A percentile compares a stretch with the other conserved stretches of the same genome.
phyloP scores from a whole-genome alignment of 192 early-diverging fungal species.

The Backusella tuberculispora region DNA sequence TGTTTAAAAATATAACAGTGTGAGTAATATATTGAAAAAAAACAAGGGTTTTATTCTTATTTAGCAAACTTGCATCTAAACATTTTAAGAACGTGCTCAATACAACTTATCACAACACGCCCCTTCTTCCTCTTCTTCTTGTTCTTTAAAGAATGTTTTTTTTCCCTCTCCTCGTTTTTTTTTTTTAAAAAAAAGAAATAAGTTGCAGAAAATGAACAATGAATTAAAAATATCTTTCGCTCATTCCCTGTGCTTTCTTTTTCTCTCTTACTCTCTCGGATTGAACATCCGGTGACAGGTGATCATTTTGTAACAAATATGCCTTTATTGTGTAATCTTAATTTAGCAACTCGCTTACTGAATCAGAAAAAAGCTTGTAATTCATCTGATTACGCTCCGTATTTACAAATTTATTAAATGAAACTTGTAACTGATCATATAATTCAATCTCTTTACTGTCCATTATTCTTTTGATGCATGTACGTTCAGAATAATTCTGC shows the following conservation, averaged over 20 bases:
- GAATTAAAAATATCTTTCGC: background rate
- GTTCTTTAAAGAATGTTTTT: background rate
- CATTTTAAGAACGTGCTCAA: constrained; percentile 5
- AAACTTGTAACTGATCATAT: background rate
- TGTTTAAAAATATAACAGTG: no score
- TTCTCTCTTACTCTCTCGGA: background rate
- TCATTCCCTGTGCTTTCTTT: no score
- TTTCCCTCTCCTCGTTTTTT: background rate
- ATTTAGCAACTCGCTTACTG: background rate
- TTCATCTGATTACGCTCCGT: background rate
- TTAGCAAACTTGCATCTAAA: constrained; percentile 10
- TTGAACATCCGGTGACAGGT: background rate
- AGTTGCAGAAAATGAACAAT: no score
- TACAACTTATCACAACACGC: background rate
- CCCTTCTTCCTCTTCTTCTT: background rate
- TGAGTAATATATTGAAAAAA: background rate
- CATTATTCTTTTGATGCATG: background rate
- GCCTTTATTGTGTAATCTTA: background rate
- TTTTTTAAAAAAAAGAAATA: background rate
- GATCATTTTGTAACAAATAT: background rate
- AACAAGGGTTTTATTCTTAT: constrained; percentile 5
- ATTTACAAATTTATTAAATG: background rate
- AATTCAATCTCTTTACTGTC: background rate
- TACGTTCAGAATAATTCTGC: background rate
- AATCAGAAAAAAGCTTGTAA: background rate